phyloP scores from a whole-genome alignment of 768 basidiomycete genomes.

The Paxillus rubicundulus region DNA sequence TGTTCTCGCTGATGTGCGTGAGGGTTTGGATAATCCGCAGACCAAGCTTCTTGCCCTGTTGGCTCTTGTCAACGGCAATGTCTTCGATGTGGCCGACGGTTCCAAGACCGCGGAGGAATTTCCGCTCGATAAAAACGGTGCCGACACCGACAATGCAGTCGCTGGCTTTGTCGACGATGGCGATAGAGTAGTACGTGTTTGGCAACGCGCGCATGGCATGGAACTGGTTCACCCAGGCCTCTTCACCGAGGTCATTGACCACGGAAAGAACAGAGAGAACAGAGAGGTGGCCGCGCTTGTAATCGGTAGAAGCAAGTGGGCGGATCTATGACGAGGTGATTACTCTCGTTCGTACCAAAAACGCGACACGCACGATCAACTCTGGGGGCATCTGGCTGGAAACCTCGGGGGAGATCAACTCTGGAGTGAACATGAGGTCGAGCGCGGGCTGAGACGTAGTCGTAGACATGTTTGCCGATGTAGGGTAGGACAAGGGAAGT shows the following conservation, averaged over 20 bases:
- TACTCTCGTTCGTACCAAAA: background rate
- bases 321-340: slow-evolving; percentile 60
- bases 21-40: slow-evolving; percentile 83
- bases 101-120: slow-evolving; percentile 86
- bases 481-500: slow-evolving; percentile 2
- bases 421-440: slow-evolving; percentile 74
- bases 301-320: slow-evolving; percentile 84
- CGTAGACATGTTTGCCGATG: background rate
- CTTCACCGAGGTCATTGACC: slow-evolving; percentile 62
- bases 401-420: slow-evolving; percentile 67
- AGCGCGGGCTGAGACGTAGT: slow-evolving; percentile 58
- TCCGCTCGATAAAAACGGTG: slow-evolving; percentile 85
- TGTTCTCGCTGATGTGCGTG: slow-evolving; percentile 75
- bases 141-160: slow-evolving; percentile 86
- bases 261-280: slow-evolving; percentile 74
- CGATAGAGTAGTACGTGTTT: slow-evolving; percentile 78
- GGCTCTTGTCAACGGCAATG: slow-evolving; percentile 84
- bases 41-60: slow-evolving; percentile 93
- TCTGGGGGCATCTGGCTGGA: slow-evolving; percentile 53
- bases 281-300: slow-evolving; percentile 76
- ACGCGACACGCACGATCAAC: slow-evolving; percentile 23
- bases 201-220: slow-evolving; percentile 51
- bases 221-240: slow-evolving; percentile 71
- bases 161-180: slow-evolving; percentile 70
- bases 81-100: slow-evolving; percentile 96